Percentiles rank a stretch among this genome's conserved stretches.
Conservation (phyloP, 2,329 filamentous ascomycete species). For the Fusarium dimerum region DNA sequence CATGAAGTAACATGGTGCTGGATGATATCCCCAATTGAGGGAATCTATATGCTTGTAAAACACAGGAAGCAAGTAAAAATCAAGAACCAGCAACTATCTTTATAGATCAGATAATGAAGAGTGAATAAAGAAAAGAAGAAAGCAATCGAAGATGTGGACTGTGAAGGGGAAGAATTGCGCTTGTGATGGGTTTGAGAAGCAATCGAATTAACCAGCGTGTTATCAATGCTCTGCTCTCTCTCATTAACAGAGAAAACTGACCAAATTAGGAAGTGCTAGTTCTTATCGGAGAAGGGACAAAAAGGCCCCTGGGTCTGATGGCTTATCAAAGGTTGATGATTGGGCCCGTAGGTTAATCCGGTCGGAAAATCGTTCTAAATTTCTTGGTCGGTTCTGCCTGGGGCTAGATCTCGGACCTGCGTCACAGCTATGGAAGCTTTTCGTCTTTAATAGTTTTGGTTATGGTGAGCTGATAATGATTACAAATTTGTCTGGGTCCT, state of each 20-base stretch:
- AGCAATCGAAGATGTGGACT: constrained; percentile 4
- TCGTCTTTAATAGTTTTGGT: too few relatives aligned
- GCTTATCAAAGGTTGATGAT: constrained; percentile 25
- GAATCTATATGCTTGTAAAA: background rate
- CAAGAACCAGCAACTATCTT: background rate
- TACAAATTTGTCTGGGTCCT: background rate
- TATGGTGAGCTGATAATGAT: background rate
- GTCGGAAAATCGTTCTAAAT: constrained; percentile 25
- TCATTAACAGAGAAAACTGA: constrained; percentile 5
- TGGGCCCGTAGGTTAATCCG: constrained; percentile 19
- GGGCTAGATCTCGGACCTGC: constrained; percentile 2
- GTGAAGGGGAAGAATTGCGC: background rate
- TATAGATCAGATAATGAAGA: background rate
- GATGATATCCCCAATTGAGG: constrained; percentile 14
- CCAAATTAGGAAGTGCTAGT: constrained; percentile 14
- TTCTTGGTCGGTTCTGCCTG: constrained; percentile 5
- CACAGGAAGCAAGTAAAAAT: background rate
- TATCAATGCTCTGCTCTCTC: constrained; percentile 28
- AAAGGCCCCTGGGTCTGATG: constrained; percentile 8
- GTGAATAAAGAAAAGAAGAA: constrained; percentile 6
- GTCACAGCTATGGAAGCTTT: background rate
- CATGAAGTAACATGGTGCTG: constrained; percentile 53
- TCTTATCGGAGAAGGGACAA: constrained; percentile 16
- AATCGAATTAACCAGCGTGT: constrained; percentile 36
- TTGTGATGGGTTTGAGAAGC: background rate